Evolutionary conservation across 2,329 filamentous ascomycete species (phyloP), one percentile per base, ranked within the genome.

Genomic region (Cladophialophora immunda): DNA sequence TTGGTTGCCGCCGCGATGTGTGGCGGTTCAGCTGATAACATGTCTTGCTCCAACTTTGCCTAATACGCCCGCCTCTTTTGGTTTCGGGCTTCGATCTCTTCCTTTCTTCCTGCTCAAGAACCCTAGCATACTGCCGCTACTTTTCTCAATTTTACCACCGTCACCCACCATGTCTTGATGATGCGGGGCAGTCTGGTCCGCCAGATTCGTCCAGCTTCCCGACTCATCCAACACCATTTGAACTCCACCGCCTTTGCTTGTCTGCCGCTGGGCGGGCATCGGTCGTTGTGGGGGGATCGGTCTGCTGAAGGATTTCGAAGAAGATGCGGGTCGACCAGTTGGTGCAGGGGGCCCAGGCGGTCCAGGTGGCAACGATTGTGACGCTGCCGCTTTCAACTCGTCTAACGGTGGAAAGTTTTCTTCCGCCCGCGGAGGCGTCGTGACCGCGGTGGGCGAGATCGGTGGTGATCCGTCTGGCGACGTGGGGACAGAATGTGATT

Each of bases 1-100:
- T 7, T 25, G 45, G 19, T 50, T 22, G 45, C 15, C 9, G 45
- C 45, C 9, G 19, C 45, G 7, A 8, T 25, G 19, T 27, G 9
- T 19, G 4, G 41, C n/a, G 19, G 36, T 73, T 82, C 82, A 91
- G 73, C 87, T 89, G 75, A 94, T 90, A 64, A 94, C 87, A 70
- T 93, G 90, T 76, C 95, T 86, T 11, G 95, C 94, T 17, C 95
- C 95, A 78, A 98, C 94, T 77, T 98, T 98, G 65, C 95, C 95
- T 66, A 99, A 77, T 7, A 99, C 94, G 66, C 95, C 95, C 63
- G 93, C 87, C 81, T 98, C 94, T 78, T 93, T 94, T 29, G 94
- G 94, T 81, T 97, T 97, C 1, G 95, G 95, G 77, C 93, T 97
- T 78, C 93, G 89, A 63, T 93, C 93, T 70, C 94, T 86, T 30